A percentile compares a stretch with the other conserved stretches of the same genome.
Conservation (phyloP, 805 yeast species). For the Nakazawaea populi region DNA sequence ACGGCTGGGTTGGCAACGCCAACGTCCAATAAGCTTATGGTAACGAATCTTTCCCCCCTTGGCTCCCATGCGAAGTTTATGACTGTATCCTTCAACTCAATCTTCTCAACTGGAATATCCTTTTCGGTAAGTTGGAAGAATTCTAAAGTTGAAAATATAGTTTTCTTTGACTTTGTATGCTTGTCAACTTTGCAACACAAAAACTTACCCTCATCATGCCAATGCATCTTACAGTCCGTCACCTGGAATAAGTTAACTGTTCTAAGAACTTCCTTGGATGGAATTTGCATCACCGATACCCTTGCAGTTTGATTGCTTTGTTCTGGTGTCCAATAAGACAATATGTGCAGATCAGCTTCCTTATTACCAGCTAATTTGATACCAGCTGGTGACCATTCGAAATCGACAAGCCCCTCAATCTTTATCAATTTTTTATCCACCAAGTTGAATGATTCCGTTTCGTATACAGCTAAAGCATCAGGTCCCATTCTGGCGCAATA, state of each 20-base stretch:
- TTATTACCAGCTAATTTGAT: slow-evolving; percentile 55
- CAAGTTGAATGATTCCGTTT: slow-evolving; percentile 67
- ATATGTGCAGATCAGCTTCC: slow-evolving; percentile 51
- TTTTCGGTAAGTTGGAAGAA: slow-evolving; percentile 83
- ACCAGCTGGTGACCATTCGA: slow-evolving; percentile 92
- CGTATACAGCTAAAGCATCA: slow-evolving; percentile 87
- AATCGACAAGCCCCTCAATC: slow-evolving; percentile 80
- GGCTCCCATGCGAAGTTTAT: slow-evolving; percentile 96
- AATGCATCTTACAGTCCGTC: slow-evolving; percentile 79
- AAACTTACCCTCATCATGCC: slow-evolving; percentile 86
- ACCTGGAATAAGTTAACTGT: slow-evolving; percentile 94
- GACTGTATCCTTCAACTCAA: slow-evolving; percentile 88
- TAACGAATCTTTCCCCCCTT: slow-evolving; percentile 76
- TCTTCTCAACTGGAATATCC: slow-evolving; percentile 90
- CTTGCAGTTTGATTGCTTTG: slow-evolving; percentile 84
- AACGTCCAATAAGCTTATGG: slow-evolving; percentile 59
- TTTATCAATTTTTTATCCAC: slow-evolving; percentile 82
- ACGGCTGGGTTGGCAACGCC: slow-evolving; percentile 55
- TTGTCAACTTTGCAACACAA: slow-evolving; percentile 95
- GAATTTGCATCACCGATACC: slow-evolving; percentile 84
- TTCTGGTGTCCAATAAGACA: slow-evolving; percentile 98
- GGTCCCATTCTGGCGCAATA: slow-evolving; percentile 95
- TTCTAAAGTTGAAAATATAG: slow-evolving; percentile 85
- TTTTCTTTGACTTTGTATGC: slow-evolving; percentile 92
- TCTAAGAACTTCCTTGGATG: slow-evolving; percentile 77